A percentile compares a stretch with the other conserved stretches of the same genome.
Evolutionary conservation across 2,329 filamentous ascomycete genomes (phyloP).

Genomic region (Dactylonectria estremocensis): DNA sequence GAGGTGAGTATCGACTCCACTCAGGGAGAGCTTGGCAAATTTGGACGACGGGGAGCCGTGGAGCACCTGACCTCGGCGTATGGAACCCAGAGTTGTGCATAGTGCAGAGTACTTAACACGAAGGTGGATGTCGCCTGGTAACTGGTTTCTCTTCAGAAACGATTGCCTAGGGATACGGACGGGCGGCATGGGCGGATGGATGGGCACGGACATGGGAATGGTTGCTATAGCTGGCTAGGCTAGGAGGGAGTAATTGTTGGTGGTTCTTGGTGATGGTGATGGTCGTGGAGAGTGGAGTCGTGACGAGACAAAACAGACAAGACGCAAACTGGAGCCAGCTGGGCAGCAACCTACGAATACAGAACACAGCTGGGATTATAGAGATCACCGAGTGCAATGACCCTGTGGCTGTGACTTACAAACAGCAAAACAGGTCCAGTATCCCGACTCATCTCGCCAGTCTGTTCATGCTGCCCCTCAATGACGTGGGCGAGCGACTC

Average conservation of each 20-base stretch:
- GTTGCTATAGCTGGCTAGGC: background rate
- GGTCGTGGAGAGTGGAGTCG: slow-evolving; percentile 28
- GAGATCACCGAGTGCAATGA: background rate
- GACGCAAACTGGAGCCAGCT: slow-evolving; percentile 21
- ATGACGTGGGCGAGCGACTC: slow-evolving; percentile 41
- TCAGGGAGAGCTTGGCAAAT: slow-evolving; percentile 30
- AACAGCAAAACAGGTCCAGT: background rate
- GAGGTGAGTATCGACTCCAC: slow-evolving; percentile 24
- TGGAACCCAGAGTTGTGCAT: slow-evolving; percentile 9
- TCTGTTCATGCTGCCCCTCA: slow-evolving; percentile 39
- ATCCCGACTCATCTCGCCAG: slow-evolving; percentile 1
- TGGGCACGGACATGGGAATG: slow-evolving; percentile 7
- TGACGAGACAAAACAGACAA: slow-evolving; percentile 26
- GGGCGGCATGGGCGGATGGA: background rate
- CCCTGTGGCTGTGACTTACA: slow-evolving; percentile 35
- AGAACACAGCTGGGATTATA: background rate
- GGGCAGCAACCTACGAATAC: slow-evolving; percentile 2
- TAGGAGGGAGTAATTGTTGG: background rate
- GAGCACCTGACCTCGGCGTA: slow-evolving; percentile 22
- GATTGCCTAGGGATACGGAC: slow-evolving; percentile 26
- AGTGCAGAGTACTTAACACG: background rate
- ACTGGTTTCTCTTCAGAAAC: slow-evolving; percentile 10
- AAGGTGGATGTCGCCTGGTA: background rate
- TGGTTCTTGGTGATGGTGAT: slow-evolving; percentile 25
- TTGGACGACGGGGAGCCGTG: slow-evolving; percentile 32